These are phyloP conservation scores for Scutellaria galericulata DNA, from an alignment of 257 asterid species.

Conservation along the genomic window DNA sequence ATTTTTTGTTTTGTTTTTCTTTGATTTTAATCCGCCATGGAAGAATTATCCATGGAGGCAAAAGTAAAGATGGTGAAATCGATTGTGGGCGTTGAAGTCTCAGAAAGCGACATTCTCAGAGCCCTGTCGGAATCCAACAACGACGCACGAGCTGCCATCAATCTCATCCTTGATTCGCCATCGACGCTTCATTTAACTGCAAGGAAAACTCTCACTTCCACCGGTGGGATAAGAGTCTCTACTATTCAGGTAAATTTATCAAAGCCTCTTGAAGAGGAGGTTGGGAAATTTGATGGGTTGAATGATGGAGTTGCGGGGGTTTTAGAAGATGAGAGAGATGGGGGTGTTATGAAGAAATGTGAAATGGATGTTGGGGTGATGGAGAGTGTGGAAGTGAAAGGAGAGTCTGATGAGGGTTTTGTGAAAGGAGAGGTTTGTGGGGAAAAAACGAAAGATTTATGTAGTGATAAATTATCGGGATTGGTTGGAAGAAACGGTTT, in stretches of 20 bases:
- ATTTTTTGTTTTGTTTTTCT: background rate
- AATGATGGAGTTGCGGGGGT: conserved; percentile 25
- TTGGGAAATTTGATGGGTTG: conserved; percentile 29
- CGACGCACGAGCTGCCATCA: conserved; percentile 33
- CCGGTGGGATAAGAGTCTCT: conserved; percentile 63
- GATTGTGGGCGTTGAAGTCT: conserved; percentile 33
- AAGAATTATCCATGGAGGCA: conserved; percentile 38
- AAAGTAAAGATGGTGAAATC: conserved; percentile 41
- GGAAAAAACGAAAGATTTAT: background rate
- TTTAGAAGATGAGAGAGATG: conserved; percentile 17
- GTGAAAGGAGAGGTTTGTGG: conserved; percentile 11
- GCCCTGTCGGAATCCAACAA: conserved; percentile 44
- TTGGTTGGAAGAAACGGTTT: conserved; percentile 3
- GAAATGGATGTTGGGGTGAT: background rate
- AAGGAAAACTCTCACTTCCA: conserved; percentile 56
- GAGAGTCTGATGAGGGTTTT: conserved; percentile 39
- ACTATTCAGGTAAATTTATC: conserved; percentile 28
- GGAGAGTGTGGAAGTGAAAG: conserved; percentile 38
- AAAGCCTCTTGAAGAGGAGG: conserved; percentile 18
- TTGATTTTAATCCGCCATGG: conserved; percentile 31
- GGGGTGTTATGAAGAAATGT: conserved; percentile 20
- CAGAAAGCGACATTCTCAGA: conserved; percentile 37
- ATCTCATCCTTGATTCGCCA: conserved; percentile 36
- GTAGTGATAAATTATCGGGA: background rate
- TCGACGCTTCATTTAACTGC: conserved; percentile 28